Percentiles rank a stretch among this genome's conserved stretches.
These are phyloP conservation scores for Neurospora sp. DNA, from an alignment of 495 filamentous ascomycete species.

Conservation along the genomic window DNA sequence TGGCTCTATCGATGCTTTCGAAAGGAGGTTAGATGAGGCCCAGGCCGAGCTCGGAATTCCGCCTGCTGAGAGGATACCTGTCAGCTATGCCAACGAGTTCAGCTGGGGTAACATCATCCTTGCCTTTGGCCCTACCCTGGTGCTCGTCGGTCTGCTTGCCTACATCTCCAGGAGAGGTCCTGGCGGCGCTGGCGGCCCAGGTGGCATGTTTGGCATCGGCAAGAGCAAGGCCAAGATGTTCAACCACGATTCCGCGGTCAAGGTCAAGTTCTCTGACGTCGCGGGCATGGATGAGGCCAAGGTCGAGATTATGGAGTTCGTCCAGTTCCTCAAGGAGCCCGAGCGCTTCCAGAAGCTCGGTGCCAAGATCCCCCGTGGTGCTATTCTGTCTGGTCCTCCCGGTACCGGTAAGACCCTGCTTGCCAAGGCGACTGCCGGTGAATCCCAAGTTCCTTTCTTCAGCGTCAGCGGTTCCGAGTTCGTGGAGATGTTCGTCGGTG, in stretches of 20 bases:
- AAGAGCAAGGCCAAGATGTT: constrained; percentile 93
- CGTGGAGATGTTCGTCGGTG: constrained; percentile 99
- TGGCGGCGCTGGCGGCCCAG: constrained; percentile 47
- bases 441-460: constrained; percentile 96
- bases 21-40: constrained; percentile 74
- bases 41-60: constrained; percentile 83
- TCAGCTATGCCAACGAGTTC: constrained; percentile 72
- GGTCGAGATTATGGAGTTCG: constrained; percentile 97
- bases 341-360: constrained; percentile 85
- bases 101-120: constrained; percentile 53
- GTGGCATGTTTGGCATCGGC: constrained; percentile 87
- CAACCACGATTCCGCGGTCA: constrained; percentile 92
- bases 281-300: constrained; percentile 99
- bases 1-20: constrained; percentile 87
- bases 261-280: constrained; percentile 93
- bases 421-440: constrained; percentile 94
- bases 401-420: constrained; percentile 97
- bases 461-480: constrained; percentile 98
- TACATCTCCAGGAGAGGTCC: constrained; percentile 59
- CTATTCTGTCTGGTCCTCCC: constrained; percentile 90
- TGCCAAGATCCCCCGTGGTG: constrained; percentile 94
- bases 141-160: constrained; percentile 72
- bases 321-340: constrained; percentile 87
- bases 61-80: constrained; percentile 73
- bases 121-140: constrained; percentile 76